These are phyloP conservation scores for Leccinum variicolor DNA, from an alignment of 768 basidiomycete genomes.

Conservation along the genomic window DNA sequence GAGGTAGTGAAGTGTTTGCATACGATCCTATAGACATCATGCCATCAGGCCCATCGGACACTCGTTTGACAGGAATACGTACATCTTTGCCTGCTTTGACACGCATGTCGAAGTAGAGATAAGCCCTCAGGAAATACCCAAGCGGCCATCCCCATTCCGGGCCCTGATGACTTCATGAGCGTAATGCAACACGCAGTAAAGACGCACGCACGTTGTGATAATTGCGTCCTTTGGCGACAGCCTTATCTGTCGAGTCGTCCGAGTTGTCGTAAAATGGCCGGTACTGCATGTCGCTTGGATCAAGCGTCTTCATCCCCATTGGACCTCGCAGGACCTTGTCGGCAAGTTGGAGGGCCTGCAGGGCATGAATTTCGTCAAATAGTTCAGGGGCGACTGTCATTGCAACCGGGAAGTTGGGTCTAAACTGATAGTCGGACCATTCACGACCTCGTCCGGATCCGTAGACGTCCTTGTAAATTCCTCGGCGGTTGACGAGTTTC, in stretches of 20 bases:
- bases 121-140: conserved; percentile 94
- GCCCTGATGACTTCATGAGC: conserved; percentile 49
- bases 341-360: conserved; percentile 75
- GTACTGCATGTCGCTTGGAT: conserved; percentile 84
- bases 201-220: conserved; percentile 72
- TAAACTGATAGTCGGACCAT: conserved; percentile 97
- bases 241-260: conserved; percentile 81
- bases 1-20: conserved; percentile 75
- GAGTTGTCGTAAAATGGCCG: conserved; percentile 91
- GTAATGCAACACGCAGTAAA: background rate
- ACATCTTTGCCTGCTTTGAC: conserved; percentile 70
- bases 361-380: conserved; percentile 77
- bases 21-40: conserved; percentile 52
- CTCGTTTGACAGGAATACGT: conserved; percentile 23
- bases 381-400: conserved; percentile 97
- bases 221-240: conserved; percentile 90
- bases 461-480: conserved; percentile 98
- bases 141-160: conserved; percentile 96
- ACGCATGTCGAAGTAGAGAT: conserved; percentile 78
- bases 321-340: conserved; percentile 82
- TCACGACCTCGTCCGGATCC: conserved; percentile 84
- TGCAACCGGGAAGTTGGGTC: conserved; percentile 91
- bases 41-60: background rate
- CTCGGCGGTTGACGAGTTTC: conserved; percentile 76
- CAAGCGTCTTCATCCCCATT: conserved; percentile 95